These are phyloP conservation scores for Aspergillus sparsus DNA, from an alignment of 495 filamentous ascomycete species.

Conservation along the genomic window DNA sequence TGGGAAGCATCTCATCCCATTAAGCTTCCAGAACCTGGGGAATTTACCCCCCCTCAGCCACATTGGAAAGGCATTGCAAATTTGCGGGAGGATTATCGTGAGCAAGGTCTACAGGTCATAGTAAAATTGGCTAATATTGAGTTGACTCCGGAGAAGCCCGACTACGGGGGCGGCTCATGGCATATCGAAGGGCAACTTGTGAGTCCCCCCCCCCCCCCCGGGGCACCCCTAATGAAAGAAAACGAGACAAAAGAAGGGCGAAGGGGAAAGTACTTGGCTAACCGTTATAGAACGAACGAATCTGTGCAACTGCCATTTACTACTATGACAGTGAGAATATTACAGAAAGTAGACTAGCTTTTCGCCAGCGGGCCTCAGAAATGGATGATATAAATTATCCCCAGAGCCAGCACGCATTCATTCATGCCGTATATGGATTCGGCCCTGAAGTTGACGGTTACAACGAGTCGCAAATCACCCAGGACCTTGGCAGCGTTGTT, in stretches of 20 bases:
- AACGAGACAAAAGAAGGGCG: background rate
- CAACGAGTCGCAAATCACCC: background rate
- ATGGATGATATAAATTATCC: background rate
- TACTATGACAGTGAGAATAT: slow-evolving; percentile 47
- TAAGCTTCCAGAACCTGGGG: background rate
- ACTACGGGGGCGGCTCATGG: slow-evolving; percentile 51
- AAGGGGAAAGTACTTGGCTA: background rate
- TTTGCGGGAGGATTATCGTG: background rate
- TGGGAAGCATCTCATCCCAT: background rate
- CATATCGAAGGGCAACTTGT: slow-evolving; percentile 56
- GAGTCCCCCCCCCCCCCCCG: slow-evolving; percentile 17
- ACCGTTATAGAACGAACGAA: background rate
- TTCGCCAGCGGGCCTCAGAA: background rate
- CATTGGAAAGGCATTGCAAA: background rate
- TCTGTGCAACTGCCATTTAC: slow-evolving; percentile 52
- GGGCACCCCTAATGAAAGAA: background rate
- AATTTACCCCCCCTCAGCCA: background rate
- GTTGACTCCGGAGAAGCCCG: slow-evolving; percentile 57
- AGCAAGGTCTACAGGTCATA: slow-evolving; percentile 57
- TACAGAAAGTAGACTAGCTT: background rate
- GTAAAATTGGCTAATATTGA: slow-evolving; percentile 64
- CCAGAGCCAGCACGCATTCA: background rate
- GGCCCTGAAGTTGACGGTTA: background rate
- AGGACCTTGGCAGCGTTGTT: background rate
- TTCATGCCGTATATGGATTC: background rate